phyloP scores from a whole-genome alignment of 2,329 filamentous ascomycete species.

The Teratosphaeria viscida region DNA sequence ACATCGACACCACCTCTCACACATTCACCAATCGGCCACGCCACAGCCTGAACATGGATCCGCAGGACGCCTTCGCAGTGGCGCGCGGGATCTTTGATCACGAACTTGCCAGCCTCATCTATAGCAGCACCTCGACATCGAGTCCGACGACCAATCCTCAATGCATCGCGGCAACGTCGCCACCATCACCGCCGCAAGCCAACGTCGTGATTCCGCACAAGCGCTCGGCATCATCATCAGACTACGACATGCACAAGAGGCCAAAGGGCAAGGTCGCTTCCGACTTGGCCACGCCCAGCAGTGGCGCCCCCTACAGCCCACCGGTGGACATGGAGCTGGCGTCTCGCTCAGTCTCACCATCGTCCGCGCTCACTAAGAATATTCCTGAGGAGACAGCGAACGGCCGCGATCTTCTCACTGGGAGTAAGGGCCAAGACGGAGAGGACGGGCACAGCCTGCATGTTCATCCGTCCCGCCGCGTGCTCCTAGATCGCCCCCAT shows the following conservation, averaged over 20 bases:
- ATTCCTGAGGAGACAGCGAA: neutral
- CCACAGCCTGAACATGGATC: slow-evolving; percentile 5
- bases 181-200: neutral
- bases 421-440: neutral
- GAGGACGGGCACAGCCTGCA: neutral
- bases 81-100: slow-evolving; percentile 6
- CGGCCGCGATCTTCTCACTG: neutral
- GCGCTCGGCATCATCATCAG: neutral
- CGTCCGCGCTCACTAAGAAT: neutral
- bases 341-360: neutral
- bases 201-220: neutral
- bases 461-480: neutral
- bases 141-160: neutral
- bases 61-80: slow-evolving; percentile 1
- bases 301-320: neutral
- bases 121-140: slow-evolving; percentile 3
- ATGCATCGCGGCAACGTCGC: neutral
- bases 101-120: slow-evolving; percentile 8
- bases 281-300: neutral
- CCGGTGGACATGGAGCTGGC: neutral
- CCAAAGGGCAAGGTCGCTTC: neutral
- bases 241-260: neutral
- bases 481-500: neutral
- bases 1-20: neutral
- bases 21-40: neutral